Base-by-base conservation (phyloP, 2,329 filamentous ascomycete genomes). In the Penicillium sp. region DNA sequence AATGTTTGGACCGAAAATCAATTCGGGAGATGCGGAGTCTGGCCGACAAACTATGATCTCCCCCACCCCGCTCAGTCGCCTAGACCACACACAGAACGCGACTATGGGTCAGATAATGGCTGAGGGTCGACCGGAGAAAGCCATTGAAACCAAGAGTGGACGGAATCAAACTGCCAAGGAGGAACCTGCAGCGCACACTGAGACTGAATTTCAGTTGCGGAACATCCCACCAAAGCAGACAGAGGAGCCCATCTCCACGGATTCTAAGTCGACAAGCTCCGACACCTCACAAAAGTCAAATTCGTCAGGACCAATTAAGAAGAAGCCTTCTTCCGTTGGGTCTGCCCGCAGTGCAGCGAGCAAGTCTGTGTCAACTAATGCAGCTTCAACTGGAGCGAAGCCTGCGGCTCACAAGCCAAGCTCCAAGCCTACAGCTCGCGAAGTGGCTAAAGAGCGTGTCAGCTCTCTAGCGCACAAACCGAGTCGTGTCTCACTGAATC, bases 271-370 rank as follows among this genome's bases (percentile, higher is more conserved):
- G 5, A 19, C 56, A 26, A 53, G 45, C 25, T 33, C 54, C n/a
- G 49, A 58, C 22, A 35, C 52, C 9, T 49, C 62, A 14, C 56
- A 61, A 37, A 72, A 64, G 42, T 58, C 56, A 31, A 50, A 58
- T 47, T 57, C 58, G 22, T 44, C 64, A 2, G 71, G 66, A 47
- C 61, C 62, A 10, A 59, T 67, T 4, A 63, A 66, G 35, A 73
- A 71, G 56, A 70, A 68, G 37, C 66, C 71, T 30, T 71, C 73
- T 5, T 69, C 66, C 26, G 58, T 73, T 28, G 59, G 66, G 9
- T 58, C 69, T 46, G 55, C 62, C 11, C 74, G 63, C 16, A 66
- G 57, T 36, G 47, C 60, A 8, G 19, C 62, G 5, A 63, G 46
- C 41, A 70, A 68, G 52, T 37, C 57, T 7, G 35, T 37, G 8